Percentiles rank a stretch among this genome's conserved stretches.
These are phyloP conservation scores for Saturnispora halmiae DNA, from an alignment of 805 yeast genomes.

Conservation along the genomic window DNA sequence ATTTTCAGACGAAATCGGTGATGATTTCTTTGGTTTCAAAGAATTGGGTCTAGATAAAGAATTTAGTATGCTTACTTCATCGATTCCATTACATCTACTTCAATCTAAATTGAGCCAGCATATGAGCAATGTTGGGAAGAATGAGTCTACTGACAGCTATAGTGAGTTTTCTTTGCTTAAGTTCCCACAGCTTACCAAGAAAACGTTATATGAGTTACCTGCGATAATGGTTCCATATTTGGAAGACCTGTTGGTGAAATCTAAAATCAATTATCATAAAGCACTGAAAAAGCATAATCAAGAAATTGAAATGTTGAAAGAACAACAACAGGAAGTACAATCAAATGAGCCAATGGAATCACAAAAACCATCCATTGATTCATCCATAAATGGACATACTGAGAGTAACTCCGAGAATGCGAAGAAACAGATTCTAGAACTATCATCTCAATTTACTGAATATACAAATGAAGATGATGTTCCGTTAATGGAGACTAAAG, in stretches of 20 bases:
- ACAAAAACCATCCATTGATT: too few species aligned
- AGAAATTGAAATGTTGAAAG: constrained; percentile 16
- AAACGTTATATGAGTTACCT: constrained; percentile 44
- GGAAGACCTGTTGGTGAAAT: constrained; percentile 33
- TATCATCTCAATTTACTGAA: constrained; percentile 16
- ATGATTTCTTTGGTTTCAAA: constrained; percentile 94
- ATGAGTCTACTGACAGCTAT: constrained; percentile 41
- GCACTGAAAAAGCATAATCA: constrained; percentile 34
- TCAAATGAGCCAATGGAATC: background rate
- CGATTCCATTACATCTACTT: constrained; percentile 82
- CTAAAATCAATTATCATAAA: constrained; percentile 34
- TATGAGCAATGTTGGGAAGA: constrained; percentile 37
- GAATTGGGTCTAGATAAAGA: constrained; percentile 92
- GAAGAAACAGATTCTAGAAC: background rate
- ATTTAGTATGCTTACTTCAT: constrained; percentile 69
- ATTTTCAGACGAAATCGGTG: constrained; percentile 87
- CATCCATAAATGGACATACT: too few species aligned
- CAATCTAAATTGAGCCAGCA: constrained; percentile 66
- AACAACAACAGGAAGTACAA: constrained; percentile 6
- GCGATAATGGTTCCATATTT: constrained; percentile 51
- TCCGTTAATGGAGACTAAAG: constrained; percentile 72
- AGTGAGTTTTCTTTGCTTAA: constrained; percentile 56
- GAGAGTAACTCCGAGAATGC: background rate
- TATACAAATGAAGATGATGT: constrained; percentile 33
- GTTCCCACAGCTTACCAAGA: constrained; percentile 44